phyloP scores from a whole-genome alignment of 2,329 filamentous ascomycete genomes.

The Stylonectria norvegica region DNA sequence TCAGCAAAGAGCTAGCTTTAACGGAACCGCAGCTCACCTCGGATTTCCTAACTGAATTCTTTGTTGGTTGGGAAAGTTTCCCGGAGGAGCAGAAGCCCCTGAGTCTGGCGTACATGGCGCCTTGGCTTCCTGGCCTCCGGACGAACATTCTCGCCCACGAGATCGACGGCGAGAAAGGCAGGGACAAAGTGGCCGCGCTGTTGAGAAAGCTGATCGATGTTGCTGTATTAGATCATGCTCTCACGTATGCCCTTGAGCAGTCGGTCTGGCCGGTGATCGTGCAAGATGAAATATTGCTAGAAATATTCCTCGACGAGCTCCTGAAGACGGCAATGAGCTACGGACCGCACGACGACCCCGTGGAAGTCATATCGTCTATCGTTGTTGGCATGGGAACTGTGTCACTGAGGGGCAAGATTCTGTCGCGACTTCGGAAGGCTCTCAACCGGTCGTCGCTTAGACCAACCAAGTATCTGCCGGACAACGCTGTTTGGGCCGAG shows the following conservation, averaged over 20 bases:
- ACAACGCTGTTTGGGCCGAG: slow-evolving; percentile 67
- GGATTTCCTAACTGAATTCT: slow-evolving; percentile 71
- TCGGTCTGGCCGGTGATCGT: slow-evolving; percentile 63
- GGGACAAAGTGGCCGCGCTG: slow-evolving; percentile 60
- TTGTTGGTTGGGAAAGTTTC: slow-evolving; percentile 69
- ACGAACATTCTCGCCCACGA: slow-evolving; percentile 58
- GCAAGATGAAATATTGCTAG: slow-evolving; percentile 61
- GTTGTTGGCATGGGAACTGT: slow-evolving; percentile 62
- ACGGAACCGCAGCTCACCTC: slow-evolving; percentile 65
- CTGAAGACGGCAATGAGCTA: slow-evolving; percentile 59
- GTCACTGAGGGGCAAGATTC: slow-evolving; percentile 61
- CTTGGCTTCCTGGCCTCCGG: slow-evolving; percentile 62
- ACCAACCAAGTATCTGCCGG: slow-evolving; percentile 61
- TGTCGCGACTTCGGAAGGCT: slow-evolving; percentile 63
- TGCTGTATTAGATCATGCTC: slow-evolving; percentile 56
- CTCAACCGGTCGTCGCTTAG: slow-evolving; percentile 64
- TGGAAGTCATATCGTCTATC: slow-evolving; percentile 60
- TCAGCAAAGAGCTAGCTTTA: slow-evolving; percentile 60
- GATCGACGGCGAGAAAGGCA: slow-evolving; percentile 60
- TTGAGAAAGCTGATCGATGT: slow-evolving; percentile 67
- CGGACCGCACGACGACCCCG: slow-evolving; percentile 55
- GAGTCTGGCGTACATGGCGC: slow-evolving; percentile 66
- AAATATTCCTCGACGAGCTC: slow-evolving; percentile 65
- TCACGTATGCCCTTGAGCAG: slow-evolving; percentile 61
- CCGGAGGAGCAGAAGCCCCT: slow-evolving; percentile 64